Base-by-base conservation (phyloP, 2,329 filamentous ascomycete species). In the Drechslerella coelobrocha region DNA sequence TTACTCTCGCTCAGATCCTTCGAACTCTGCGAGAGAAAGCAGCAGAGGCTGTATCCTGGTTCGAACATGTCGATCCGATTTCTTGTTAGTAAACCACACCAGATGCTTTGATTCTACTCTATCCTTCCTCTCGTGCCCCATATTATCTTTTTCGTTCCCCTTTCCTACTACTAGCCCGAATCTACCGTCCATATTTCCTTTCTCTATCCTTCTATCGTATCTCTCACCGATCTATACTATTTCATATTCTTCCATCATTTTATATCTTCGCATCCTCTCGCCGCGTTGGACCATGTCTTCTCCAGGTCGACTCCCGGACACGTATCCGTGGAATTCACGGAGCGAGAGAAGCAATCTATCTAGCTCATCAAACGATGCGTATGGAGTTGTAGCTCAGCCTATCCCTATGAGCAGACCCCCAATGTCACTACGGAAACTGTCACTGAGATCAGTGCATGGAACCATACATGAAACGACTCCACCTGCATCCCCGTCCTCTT, bases 31-130 rank as follows among this genome's bases (percentile, higher is more conserved):
- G 34, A 51, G 52, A 61, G 39, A 34, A 31, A 59, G 52, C 57
- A 43, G 66, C 57, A 53, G 51, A 63, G 52, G 54, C 66, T 61
- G 66, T 53, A 53, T 50, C 48, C 53, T 60, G 66, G 53, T 55
- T 60, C 57, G 66, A 71, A 63, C 26, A 71, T 71, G 66, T 71
- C 66, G 52, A 71, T 71, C 59, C 57, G 66, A 61, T 71, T 71
- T 56, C 59, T 71, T 63, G 66, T 71, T 54, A 71, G 66, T 71
- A 71, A 45, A 56, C 57, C 66, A 71, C 51, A 54, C 39, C 60
- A 62, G 37, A 61, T 71, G 66, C 59, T 71, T 63, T 71, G 66
- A 71, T 69, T 69, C 52, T 53, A 34, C 29, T 47, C 17, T 27
- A 27, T 26, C 24, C 47, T 54, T 53, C 29, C 21, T n/a, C 24